Conservation (phyloP, 176 grass and related monocot genomes). For the Otatea glauca region DNA sequence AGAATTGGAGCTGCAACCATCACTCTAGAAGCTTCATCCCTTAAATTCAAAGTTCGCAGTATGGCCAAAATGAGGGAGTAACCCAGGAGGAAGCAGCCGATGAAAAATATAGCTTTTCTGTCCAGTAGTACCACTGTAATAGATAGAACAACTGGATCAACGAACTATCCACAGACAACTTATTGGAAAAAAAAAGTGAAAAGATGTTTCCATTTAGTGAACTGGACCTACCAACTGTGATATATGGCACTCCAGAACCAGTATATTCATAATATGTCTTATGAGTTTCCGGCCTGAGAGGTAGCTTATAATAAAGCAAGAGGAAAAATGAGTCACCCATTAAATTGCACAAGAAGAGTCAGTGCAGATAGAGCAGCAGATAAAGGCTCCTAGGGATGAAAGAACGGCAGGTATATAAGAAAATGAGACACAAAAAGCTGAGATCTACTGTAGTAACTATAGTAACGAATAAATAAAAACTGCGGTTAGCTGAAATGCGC, state of each 20-base stretch:
- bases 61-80: constrained; percentile 80
- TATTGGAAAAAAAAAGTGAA: not conserved
- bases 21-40: constrained; percentile 78
- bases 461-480: not conserved
- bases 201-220: not conserved
- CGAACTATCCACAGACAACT: not conserved
- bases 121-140: constrained; percentile 78
- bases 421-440: not conserved
- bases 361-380: constrained; percentile 81
- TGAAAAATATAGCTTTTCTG: constrained; percentile 79
- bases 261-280: constrained; percentile 93
- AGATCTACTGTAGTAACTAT: not conserved
- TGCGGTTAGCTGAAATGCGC: not conserved
- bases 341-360: constrained; percentile 77
- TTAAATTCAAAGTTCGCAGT: constrained; percentile 71
- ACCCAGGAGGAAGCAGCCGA: constrained; percentile 71
- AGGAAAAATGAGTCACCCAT: constrained; percentile 93
- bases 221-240: constrained; percentile 68
- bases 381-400: constrained; percentile 64
- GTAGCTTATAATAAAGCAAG: constrained; percentile 79
- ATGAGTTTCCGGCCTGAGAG: constrained; percentile 62
- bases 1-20: constrained; percentile 88
- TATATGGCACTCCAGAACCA: constrained; percentile 92
- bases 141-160: constrained; percentile 7
- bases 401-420: not conserved